Base-by-base conservation (phyloP, 805 yeast species). In the Yamadazyma sp. region DNA sequence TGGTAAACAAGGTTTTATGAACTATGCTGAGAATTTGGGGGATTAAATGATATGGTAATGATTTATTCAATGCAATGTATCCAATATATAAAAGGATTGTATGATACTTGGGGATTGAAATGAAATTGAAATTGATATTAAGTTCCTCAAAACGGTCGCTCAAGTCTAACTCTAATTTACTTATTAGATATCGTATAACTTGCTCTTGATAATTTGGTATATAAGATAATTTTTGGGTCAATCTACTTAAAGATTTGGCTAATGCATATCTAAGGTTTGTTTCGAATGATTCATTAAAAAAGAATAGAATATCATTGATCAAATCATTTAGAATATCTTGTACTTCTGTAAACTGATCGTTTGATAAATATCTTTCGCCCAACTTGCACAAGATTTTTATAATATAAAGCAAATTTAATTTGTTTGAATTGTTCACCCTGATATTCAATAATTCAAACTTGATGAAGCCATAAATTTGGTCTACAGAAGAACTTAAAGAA, bases 181-280 rank as follows among this genome's bases (percentile, higher is more conserved):
- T 35, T 1, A 71, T 11, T 35, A 73, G 37, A 32, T 51, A 58
- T 3, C 24, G 16, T 32, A 67, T 53, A 12, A 76, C 38, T 36
- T 78, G 82, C 5, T 50, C 48, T n/a, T 63, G 65, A 42, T 69
- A 63, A 17, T 66, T 67, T 9, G 43, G 40, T 1, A 56, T 56
- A 0, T 43, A 36, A 1, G 62, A 57, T 11, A 74, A 43, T 3
- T 64, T 45, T 5, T 54, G 33, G 8, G 62, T 52, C 4, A 86
- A 50, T 29, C 75, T 65, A 4, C 83, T 75, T 18, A 83, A 54
- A 16, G 80, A 77, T 51, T 82, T 83, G 1, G 96, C 84, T 22
- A 81, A 62, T 1, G 77, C 62, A 43, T 80, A 80, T 35, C 96
- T 60, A 3, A 82, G 70, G 2, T 63, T 58, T 0, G 84, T 75